phyloP scores from a whole-genome alignment of 169 alveolate species.

The Eimeria acervulina region DNA sequence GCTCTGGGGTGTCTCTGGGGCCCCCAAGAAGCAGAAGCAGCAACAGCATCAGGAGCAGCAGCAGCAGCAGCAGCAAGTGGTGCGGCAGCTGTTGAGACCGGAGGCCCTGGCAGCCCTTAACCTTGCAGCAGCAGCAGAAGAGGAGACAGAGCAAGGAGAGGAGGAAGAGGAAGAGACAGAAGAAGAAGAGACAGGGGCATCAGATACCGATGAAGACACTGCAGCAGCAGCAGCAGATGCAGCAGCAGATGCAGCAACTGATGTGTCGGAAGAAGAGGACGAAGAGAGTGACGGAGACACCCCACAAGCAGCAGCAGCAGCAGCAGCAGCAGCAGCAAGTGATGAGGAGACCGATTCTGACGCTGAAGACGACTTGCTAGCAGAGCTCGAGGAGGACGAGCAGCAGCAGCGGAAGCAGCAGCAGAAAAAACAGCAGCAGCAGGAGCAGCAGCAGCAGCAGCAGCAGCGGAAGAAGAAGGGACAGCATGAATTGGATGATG shows the following conservation, averaged over 20 bases:
- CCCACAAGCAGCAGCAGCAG: not conserved
- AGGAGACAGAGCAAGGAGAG: not conserved
- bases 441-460: slow-evolving; percentile 58
- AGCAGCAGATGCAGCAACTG: not conserved
- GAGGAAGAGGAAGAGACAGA: not conserved
- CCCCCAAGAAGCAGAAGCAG: slow-evolving; percentile 12
- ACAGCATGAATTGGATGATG: slow-evolving; percentile 9
- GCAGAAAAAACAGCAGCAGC: slow-evolving; percentile 37
- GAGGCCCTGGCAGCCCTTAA: slow-evolving; percentile 36
- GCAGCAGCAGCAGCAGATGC: not conserved
- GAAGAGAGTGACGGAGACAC: not conserved
- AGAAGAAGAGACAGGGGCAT: not conserved
- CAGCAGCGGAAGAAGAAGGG: not conserved
- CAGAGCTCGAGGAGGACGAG: slow-evolving; percentile 9
- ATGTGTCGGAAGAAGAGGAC: slow-evolving; percentile 20
- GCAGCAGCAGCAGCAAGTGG: slow-evolving; percentile 8
- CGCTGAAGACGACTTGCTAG: slow-evolving; percentile 23
- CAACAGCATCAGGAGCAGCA: slow-evolving; percentile 6
- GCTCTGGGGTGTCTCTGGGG: not conserved
- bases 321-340: slow-evolving; percentile 26
- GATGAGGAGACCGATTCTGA: not conserved
- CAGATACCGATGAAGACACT: not conserved
- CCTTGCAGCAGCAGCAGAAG: not conserved
- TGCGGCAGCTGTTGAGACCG: not conserved
- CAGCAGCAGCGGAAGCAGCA: not conserved